Base-by-base conservation (phyloP, 371 early-diverging fungal species). In the Circinella minor region DNA sequence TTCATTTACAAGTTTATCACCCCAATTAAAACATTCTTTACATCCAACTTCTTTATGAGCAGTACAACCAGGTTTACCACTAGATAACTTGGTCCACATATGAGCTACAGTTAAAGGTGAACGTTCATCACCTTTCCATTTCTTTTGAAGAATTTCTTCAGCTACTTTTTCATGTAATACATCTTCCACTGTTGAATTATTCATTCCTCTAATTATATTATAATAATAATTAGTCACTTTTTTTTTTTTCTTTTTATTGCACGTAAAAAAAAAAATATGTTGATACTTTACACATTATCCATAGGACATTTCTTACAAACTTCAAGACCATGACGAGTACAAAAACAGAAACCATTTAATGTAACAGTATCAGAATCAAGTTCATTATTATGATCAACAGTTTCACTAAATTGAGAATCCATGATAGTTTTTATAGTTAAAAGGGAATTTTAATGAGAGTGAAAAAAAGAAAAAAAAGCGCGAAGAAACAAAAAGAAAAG, bases 61-160 rank as follows among this genome's bases (percentile, higher is more conserved):
- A 34, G 73, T 73, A 49, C 84, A 84, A 11, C 77, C 84, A 39
- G 84, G 84, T 64, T 84, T 84, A 47, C 80, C 84, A n/a, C 69
- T 71, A 10, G 72, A 66, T 10, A 81, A 69, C 27, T 79, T 75
- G 17, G 77, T 74, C 81, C 81, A 84, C 61, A 74, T 74, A 66
- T 80, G 81, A 36, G 81, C 54, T 8, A 81, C 77, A 17, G 57
- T 51, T 49, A 84, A 78, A 13, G 84, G 84, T 36, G 77, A 72
- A 60, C 84, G 78, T 5, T 84, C 84, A 71, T 84, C 84, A 9
- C 84, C 84, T 55, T 79, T 81, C 84, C 84, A 84, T 60, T 84
- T 84, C 36, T 72, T 71, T 36, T 20, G n/a, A 47, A 72, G 72
- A 64, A 81, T 74, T 46, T 77, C 77, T 60, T 80, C 80, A 36